These are phyloP conservation scores for Tetrapyrgos nigripes DNA, from an alignment of 1,284 basidiomycete genomes.

Conservation along the genomic window DNA sequence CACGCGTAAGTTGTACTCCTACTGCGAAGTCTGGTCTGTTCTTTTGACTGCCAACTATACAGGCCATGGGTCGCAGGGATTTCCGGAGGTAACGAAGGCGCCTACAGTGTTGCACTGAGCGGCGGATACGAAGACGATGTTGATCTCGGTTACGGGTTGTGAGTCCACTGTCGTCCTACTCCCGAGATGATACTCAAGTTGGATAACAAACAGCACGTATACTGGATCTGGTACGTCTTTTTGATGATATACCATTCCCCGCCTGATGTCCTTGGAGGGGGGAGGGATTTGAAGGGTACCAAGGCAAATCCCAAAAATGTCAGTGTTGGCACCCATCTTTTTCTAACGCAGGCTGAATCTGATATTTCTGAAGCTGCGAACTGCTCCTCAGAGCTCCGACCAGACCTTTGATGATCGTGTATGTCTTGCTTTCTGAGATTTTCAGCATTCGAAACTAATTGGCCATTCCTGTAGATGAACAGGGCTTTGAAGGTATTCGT, in stretches of 20 bases:
- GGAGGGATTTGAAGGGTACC: conserved; percentile 83
- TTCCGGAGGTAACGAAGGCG: conserved; percentile 66
- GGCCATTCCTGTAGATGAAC: conserved; percentile 53
- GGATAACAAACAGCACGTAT: conserved; percentile 59
- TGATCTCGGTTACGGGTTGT: conserved; percentile 83
- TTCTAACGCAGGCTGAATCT: conserved; percentile 5
- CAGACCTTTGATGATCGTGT: conserved; percentile 76
- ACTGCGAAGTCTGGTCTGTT: background rate
- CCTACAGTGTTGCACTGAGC: conserved; percentile 81
- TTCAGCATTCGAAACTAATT: conserved; percentile 3
- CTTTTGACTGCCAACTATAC: conserved; percentile 5
- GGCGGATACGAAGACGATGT: conserved; percentile 89
- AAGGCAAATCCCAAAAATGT: conserved; percentile 80
- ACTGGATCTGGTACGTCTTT: conserved; percentile 66
- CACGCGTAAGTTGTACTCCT: conserved; percentile 66
- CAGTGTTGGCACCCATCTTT: conserved; percentile 24
- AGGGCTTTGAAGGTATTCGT: conserved; percentile 65
- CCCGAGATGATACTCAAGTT: background rate
- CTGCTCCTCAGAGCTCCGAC: conserved; percentile 81
- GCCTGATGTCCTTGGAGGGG: conserved; percentile 51
- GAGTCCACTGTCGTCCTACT: conserved; percentile 33
- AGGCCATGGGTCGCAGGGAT: conserved; percentile 86
- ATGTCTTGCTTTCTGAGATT: conserved; percentile 19
- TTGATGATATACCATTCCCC: background rate
- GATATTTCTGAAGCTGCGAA: conserved; percentile 69